Evolutionary conservation across 176 grass and related monocot species (phyloP).

Genomic region (Triticum monococcum): DNA sequence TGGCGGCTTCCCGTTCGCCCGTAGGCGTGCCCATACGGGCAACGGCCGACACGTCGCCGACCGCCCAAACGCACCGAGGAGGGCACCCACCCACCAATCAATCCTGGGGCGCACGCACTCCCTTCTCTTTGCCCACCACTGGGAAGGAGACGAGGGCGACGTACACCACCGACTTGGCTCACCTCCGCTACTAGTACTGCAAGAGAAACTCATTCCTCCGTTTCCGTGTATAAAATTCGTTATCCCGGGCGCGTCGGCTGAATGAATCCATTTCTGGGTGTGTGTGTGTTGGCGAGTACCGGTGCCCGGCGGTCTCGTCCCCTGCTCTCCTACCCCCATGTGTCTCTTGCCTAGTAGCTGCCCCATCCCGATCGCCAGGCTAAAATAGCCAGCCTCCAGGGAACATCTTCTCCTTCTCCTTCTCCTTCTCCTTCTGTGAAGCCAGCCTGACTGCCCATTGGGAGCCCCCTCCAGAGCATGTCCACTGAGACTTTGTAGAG

Average conservation of each 20-base stretch:
- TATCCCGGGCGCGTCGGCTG: not conserved
- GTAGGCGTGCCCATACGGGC: not conserved
- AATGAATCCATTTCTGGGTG: not conserved
- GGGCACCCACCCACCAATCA: not conserved
- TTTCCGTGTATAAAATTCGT: slow-evolving; percentile 6
- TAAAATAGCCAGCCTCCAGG: not conserved
- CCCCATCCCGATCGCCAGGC: not conserved
- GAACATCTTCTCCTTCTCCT: not conserved
- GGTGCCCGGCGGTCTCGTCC: not conserved
- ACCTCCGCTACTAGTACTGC: not conserved
- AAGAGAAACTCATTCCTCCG: not conserved
- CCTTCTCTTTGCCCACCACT: not conserved
- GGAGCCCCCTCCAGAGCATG: not conserved
- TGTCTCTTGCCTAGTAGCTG: not conserved
- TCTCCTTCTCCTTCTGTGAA: not conserved
- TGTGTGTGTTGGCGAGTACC: not conserved
- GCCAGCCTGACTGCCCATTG: not conserved
- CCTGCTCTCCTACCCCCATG: too few species aligned
- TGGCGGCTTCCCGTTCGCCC: not conserved
- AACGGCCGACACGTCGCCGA: slow-evolving; percentile 3
- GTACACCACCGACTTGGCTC: not conserved
- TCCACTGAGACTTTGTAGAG: not conserved
- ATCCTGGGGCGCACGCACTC: not conserved
- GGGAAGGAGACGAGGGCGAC: too few species aligned
- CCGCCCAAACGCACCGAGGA: slow-evolving; percentile 29